Evolutionary conservation across 371 early-diverging fungal species (phyloP), one percentile per base, ranked within the genome.

Genomic region (Batkoa obscura): DNA sequence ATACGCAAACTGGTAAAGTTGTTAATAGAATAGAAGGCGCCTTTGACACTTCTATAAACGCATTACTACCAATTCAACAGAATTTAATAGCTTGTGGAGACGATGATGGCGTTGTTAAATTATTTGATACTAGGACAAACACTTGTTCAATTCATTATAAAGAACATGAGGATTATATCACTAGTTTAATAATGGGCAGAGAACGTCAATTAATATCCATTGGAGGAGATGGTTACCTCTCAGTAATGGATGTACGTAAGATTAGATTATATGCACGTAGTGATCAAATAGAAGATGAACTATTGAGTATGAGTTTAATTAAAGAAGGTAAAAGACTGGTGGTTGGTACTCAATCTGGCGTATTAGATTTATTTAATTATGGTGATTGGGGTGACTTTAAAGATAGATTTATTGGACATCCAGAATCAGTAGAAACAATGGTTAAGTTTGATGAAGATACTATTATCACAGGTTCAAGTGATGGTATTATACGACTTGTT

Each of bases 341-440:
- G 1, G 88, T 86, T 2, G 95, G 95, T 13, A 82, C 90, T 13
- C 87, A 90, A 62, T 83, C 81, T 50, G 96, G 96, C 38, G 73
- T 83, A 0, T 62, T 95, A n/a, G 73, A 73, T 56, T 60, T 86
- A 34, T 86, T 79, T 55, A 70, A 75, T 1, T 88, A 83, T 76
- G 86, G 80, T n/a, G 73, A 87, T 61, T 94, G 90, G 85, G 89
- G 86, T 10, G 93, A 91, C 60, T 77, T 84, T 52, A 80, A 80
- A n/a, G 92, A 93, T 69, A 79, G 96, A 17, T 82, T 91, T 57
- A 71, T 86, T 2, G 94, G 94, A 32, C 92, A 94, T 63, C 93
- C 94, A 30, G 76, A 72, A 53, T 83, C 87, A 30, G 81, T 95
- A 23, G 87, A 90, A 54, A 66, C 87, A 0, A 72, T 93, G 10